These are phyloP conservation scores for Lactifluus piperatus DNA, from an alignment of 768 basidiomycete genomes.

Conservation along the genomic window DNA sequence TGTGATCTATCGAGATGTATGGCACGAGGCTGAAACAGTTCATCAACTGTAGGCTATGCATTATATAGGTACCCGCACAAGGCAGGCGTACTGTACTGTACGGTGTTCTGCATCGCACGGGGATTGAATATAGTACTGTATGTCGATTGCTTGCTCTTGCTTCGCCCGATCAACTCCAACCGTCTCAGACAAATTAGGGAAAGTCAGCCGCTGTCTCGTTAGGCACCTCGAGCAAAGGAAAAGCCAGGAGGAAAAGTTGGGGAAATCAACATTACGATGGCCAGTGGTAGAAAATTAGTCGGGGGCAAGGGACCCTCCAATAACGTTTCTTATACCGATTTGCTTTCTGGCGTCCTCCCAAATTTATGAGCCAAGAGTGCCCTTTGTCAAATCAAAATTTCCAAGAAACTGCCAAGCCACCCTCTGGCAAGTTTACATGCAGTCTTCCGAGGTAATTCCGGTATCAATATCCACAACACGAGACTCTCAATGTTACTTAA, in stretches of 20 bases:
- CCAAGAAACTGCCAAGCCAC: neutral
- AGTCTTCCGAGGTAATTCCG: neutral
- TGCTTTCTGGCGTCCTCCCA: neutral
- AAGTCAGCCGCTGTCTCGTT: neutral
- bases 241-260: neutral
- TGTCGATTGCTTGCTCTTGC: neutral
- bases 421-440: too few relatives aligned
- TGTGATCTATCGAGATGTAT: neutral
- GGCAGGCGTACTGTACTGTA: too few relatives aligned
- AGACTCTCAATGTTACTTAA: neutral
- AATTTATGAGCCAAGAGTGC: neutral
- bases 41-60: neutral
- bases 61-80: neutral
- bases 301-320: neutral
- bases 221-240: neutral
- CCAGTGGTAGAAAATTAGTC: neutral
- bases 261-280: neutral
- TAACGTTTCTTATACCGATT: neutral
- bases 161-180: neutral
- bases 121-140: neutral
- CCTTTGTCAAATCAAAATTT: neutral
- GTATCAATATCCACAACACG: neutral
- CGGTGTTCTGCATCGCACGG: neutral
- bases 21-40: neutral
- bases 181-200: neutral